These are phyloP conservation scores for Endoconidiophora laricicola DNA, from an alignment of 2,329 filamentous ascomycete genomes.

Conservation along the genomic window DNA sequence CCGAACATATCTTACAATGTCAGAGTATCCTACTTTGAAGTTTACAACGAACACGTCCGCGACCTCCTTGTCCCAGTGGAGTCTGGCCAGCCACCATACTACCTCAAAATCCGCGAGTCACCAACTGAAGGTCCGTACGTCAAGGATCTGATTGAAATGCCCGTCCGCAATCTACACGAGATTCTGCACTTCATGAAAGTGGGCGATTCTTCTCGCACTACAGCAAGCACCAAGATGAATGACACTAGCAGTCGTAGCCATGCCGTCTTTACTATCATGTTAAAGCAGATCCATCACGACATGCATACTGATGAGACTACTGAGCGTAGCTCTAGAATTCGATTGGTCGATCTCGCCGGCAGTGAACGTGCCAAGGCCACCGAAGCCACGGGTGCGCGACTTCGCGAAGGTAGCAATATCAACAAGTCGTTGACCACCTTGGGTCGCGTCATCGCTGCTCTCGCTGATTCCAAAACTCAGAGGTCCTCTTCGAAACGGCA, in stretches of 20 bases:
- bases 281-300: slow-evolving; percentile 97
- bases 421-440: slow-evolving; percentile 96
- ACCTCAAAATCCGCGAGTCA: slow-evolving; percentile 93
- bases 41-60: slow-evolving; percentile 98
- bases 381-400: slow-evolving; percentile 77
- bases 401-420: slow-evolving; percentile 94
- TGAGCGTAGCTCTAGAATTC: slow-evolving; percentile 82
- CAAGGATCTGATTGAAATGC: slow-evolving; percentile 86
- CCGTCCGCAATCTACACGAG: slow-evolving; percentile 72
- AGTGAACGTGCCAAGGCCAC: slow-evolving; percentile 91
- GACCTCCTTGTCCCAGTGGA: slow-evolving; percentile 68
- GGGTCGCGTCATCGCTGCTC: slow-evolving; percentile 83
- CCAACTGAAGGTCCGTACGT: slow-evolving; percentile 92
- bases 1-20: slow-evolving; percentile 94
- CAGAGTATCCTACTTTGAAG: slow-evolving; percentile 94
- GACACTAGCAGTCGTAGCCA: slow-evolving; percentile 94
- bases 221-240: slow-evolving; percentile 96
- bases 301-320: slow-evolving; percentile 96
- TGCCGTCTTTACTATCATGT: slow-evolving; percentile 92
- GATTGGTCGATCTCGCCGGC: slow-evolving; percentile 85
- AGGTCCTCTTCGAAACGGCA: slow-evolving; percentile 33
- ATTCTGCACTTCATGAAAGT: slow-evolving; percentile 81
- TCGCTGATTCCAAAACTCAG: slow-evolving; percentile 44
- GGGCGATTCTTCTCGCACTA: slow-evolving; percentile 75
- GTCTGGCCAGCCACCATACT: slow-evolving; percentile 60